Percentiles rank a stretch among this genome's conserved stretches.
These are phyloP conservation scores for Fusarium mexicanum DNA, from an alignment of 2,329 filamentous ascomycete species.

Conservation along the genomic window DNA sequence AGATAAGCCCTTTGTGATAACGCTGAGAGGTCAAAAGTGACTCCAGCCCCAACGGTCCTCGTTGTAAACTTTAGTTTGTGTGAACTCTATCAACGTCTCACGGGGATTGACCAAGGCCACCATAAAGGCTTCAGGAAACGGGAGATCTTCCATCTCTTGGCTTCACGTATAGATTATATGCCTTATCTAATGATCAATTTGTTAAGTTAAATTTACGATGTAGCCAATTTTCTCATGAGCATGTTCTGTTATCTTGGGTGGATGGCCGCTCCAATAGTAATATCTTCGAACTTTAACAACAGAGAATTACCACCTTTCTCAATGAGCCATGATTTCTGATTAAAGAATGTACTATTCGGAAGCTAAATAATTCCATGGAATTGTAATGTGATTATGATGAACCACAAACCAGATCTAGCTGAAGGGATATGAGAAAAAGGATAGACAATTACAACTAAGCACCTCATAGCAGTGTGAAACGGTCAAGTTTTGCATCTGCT, in stretches of 20 bases:
- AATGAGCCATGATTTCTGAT: neutral
- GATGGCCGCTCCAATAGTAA: neutral
- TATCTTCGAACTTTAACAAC: neutral
- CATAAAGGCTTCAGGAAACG: neutral
- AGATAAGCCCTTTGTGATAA: too few species aligned
- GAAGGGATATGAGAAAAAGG: neutral
- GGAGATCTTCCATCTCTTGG: neutral
- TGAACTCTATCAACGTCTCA: neutral
- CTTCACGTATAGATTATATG: neutral
- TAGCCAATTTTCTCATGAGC: neutral
- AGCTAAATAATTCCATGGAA: neutral
- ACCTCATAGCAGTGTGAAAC: rapidly evolving
- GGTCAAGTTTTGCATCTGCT: neutral
- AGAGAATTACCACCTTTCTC: neutral
- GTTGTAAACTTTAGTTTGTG: neutral
- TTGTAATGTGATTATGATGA: neutral
- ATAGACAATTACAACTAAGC: neutral
- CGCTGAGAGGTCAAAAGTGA: neutral
- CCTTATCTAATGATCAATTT: neutral
- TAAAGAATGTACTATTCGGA: neutral
- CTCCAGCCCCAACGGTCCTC: neutral
- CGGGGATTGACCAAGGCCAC: neutral
- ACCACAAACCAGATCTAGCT: too few species aligned
- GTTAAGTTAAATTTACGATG: neutral
- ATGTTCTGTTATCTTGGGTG: neutral